Evolutionary conservation across 345 rosid species (phyloP), one percentile per base, ranked within the genome.

Genomic region (Eucalyptus decipiens): DNA sequence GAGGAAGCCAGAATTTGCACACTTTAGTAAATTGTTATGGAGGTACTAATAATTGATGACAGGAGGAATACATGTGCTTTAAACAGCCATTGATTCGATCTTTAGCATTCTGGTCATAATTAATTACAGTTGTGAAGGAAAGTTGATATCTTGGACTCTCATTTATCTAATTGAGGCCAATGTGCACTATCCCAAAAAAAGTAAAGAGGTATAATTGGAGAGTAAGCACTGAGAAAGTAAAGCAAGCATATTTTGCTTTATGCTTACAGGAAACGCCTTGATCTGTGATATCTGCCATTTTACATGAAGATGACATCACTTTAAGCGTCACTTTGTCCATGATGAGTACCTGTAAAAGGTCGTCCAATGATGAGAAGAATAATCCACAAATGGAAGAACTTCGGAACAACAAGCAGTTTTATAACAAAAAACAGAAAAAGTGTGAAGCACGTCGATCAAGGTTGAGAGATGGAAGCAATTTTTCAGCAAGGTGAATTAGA

Each of bases 221-320:
- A 43, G n/a, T 50, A 40, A 87, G 80, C 56, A 21, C 51, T 40
- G 24, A 42, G 40, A 32, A 87, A 49, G 81, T 37, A 17, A 85
- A 40, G 43, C 10, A 83, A 9, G 72, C 47, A 85, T 40, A 60
- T 37, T n/a, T 6, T 11, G 47, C 16, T 48, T 43, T 32, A 50
- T n/a, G 56, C 97, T 95, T 94, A 97, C 99, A 90, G 58, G 99
- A 97, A 92, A 97, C 91, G 88, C 99, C 98, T 93, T 94, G 99
- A 91, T 97, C 99, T 15, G 99, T 97, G 91, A 97, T 97, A 90
- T 97, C 99, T 6, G 97, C 95, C 98, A 97, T 97, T 91, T 95
- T 96, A 93, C 99, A 97, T 11, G 97, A 93, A 88, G 94, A 92
- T 60, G 99, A 96, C 98, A 97, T 94, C 26, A 97, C 99, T 92